Percentiles rank a stretch among this genome's conserved stretches.
Evolutionary conservation across 148 eudicot species (phyloP).

Genomic region (Heliosperma pusillum): DNA sequence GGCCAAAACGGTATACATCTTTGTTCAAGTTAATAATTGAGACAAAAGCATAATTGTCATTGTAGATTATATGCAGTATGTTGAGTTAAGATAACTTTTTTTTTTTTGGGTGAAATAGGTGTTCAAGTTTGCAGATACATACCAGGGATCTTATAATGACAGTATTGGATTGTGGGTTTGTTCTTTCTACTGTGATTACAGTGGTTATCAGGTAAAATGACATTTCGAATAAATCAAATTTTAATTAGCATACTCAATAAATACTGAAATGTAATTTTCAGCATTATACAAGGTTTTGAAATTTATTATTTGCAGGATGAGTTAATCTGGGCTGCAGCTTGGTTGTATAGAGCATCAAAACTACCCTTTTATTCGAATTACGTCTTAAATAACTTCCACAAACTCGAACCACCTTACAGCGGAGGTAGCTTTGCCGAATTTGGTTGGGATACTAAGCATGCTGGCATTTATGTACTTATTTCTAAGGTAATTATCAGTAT

Average conservation of each 20-base stretch:
- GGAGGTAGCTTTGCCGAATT: conserved; percentile 42
- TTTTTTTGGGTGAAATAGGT: conserved; percentile 29
- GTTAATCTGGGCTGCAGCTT: conserved; percentile 68
- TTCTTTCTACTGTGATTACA: conserved; percentile 30
- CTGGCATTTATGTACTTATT: conserved; percentile 60
- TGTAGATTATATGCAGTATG: no score
- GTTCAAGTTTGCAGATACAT: conserved; percentile 59
- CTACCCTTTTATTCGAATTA: conserved; percentile 36
- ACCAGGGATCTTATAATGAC: conserved; percentile 51
- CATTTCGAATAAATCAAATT: no score
- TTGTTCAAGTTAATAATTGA: no score
- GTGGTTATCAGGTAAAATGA: conserved; percentile 41
- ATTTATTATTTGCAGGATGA: conserved; percentile 51
- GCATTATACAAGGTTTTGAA: background rate
- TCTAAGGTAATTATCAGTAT: conserved; percentile 44
- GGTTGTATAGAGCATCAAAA: conserved; percentile 61
- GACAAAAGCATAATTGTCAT: no score
- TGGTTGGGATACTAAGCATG: conserved; percentile 70
- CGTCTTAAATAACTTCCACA: conserved; percentile 31
- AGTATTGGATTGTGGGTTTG: conserved; percentile 37
- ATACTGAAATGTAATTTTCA: background rate
- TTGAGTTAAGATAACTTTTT: background rate
- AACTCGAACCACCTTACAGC: conserved; percentile 25
- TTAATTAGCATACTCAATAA: no score
- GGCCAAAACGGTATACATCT: conserved; percentile 35